Percentiles rank a stretch among this genome's conserved stretches.
These are phyloP conservation scores for Coemansia sp. DNA, from an alignment of 192 early-diverging fungal genomes.

Conservation along the genomic window DNA sequence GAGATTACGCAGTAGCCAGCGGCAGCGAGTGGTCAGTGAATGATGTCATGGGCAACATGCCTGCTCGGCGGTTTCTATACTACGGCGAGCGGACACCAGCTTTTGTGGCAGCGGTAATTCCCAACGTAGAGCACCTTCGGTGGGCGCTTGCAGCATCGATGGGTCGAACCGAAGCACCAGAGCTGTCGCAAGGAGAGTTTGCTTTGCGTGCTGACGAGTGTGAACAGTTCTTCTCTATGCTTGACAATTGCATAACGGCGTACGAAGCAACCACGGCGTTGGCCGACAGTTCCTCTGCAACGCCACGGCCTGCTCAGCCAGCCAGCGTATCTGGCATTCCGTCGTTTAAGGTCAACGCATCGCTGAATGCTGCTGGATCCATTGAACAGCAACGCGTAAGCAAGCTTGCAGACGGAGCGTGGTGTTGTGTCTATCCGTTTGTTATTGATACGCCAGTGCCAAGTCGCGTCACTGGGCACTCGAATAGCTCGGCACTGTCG, in stretches of 20 bases:
- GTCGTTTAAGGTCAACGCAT: constrained; percentile 2
- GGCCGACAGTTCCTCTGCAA: background rate
- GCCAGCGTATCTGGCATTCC: constrained; percentile 3
- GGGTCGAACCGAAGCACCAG: constrained; percentile 10
- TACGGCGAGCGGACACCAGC: constrained; percentile 26
- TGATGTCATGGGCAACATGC: constrained; percentile 10
- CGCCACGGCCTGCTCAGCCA: background rate
- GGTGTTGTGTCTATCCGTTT: constrained; percentile 37
- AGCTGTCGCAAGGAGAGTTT: constrained; percentile 18
- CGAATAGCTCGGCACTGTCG: constrained; percentile 8
- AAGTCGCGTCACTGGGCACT: background rate
- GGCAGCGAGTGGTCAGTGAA: constrained; percentile 12
- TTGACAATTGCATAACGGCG: constrained; percentile 15
- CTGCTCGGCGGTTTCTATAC: constrained; percentile 21
- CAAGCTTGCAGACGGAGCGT: constrained; percentile 18
- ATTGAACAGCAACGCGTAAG: background rate
- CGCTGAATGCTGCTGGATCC: background rate
- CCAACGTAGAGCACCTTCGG: constrained; percentile 39
- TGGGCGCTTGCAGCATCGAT: constrained; percentile 27
- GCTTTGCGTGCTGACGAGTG: constrained; percentile 15
- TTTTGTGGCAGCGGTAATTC: constrained; percentile 25
- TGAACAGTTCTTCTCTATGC: constrained; percentile 18
- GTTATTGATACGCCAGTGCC: constrained; percentile 9
- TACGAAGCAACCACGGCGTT: constrained; percentile 14
- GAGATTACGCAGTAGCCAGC: background rate